Evolutionary conservation across 805 yeast species (phyloP).

Genomic region (Barnettozyma botsteinii): DNA sequence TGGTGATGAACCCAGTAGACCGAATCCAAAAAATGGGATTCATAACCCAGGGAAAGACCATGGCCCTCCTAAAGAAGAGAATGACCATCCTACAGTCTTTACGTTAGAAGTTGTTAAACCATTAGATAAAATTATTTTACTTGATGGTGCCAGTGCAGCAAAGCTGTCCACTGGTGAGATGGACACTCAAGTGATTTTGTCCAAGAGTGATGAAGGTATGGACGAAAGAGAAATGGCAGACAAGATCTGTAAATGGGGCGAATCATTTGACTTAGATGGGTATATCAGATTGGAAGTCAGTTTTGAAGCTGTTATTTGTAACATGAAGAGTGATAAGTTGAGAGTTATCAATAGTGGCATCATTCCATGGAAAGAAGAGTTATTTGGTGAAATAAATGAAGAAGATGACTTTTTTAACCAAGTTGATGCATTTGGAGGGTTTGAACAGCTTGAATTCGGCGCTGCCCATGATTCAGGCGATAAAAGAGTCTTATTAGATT

Average conservation of each 20-base stretch:
- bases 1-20: neutral
- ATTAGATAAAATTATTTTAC: slow-evolving; percentile 40
- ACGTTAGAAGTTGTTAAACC: slow-evolving; percentile 46
- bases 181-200: slow-evolving; percentile 48
- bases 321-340: slow-evolving; percentile 42
- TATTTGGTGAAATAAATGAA: slow-evolving; percentile 6
- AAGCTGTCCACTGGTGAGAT: slow-evolving; percentile 51
- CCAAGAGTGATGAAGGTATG: slow-evolving; percentile 30
- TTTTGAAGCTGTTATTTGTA: slow-evolving; percentile 56
- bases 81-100: slow-evolving; percentile 26
- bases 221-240: slow-evolving; percentile 43
- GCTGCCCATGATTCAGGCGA: slow-evolving; percentile 43
- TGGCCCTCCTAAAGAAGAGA: neutral
- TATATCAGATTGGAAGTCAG: slow-evolving; percentile 54
- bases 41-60: neutral
- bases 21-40: no score
- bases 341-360: slow-evolving; percentile 42
- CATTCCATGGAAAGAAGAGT: slow-evolving; percentile 28
- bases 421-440: slow-evolving; percentile 29
- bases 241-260: slow-evolving; percentile 47
- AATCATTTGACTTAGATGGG: slow-evolving; percentile 51
- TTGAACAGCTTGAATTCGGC: slow-evolving; percentile 44
- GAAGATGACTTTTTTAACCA: slow-evolving; percentile 16
- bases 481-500: slow-evolving; percentile 43
- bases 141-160: slow-evolving; percentile 72